A percentile compares a stretch with the other conserved stretches of the same genome.
Evolutionary conservation across 208 protist genomes (phyloP).

Genomic region (Crithidia brevicula): DNA sequence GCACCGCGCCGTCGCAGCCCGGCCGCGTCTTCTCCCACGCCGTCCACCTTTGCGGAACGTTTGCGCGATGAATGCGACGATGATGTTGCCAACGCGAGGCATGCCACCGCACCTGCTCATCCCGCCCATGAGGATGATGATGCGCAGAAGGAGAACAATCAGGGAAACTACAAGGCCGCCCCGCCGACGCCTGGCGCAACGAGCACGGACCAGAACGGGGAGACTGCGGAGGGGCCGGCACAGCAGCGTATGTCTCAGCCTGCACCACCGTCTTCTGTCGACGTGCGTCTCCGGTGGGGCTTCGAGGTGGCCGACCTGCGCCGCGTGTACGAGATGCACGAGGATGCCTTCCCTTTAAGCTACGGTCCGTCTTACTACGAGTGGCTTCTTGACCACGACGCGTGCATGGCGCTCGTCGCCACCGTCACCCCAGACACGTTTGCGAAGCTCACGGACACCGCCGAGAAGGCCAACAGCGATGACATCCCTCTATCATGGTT

Average conservation of each 20-base stretch:
- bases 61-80: too few relatives aligned
- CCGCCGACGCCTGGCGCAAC: not conserved
- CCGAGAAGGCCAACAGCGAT: not conserved
- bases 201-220: too few relatives aligned
- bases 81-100: not conserved
- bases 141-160: slow-evolving; percentile 9
- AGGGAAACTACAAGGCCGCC: slow-evolving; percentile 1
- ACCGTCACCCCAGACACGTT: slow-evolving; percentile 38
- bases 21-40: not conserved
- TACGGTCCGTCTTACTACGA: slow-evolving; percentile 66
- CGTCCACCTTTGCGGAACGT: not conserved
- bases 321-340: slow-evolving; percentile 54
- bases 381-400: slow-evolving; percentile 43
- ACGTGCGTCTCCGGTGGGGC: slow-evolving; percentile 72
- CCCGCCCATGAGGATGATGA: not conserved
- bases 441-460: not conserved
- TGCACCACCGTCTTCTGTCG: not conserved
- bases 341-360: slow-evolving; percentile 56
- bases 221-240: too few relatives aligned
- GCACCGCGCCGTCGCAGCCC: slow-evolving; percentile 11
- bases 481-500: slow-evolving; percentile 9
- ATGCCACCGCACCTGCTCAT: too few relatives aligned
- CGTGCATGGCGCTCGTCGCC: slow-evolving; percentile 50
- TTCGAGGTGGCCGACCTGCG: slow-evolving; percentile 46
- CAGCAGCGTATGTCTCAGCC: not conserved